Percentiles rank a stretch among this genome's conserved stretches.
phyloP scores from a whole-genome alignment of 75 land plant genomes.

The Selaginella tamariscina region DNA sequence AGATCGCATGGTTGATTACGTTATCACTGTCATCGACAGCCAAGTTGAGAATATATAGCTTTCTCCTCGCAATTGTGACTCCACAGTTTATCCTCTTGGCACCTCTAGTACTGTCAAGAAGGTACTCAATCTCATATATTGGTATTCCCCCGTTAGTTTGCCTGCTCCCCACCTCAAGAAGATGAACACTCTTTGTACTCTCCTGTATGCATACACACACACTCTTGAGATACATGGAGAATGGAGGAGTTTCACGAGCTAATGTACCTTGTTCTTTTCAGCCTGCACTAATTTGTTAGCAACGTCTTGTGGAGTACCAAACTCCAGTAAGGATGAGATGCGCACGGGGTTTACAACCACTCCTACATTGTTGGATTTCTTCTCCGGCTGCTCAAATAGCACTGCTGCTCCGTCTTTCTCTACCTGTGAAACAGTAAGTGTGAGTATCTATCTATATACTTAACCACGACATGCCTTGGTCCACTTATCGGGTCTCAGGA shows the following conservation, averaged over 20 bases:
- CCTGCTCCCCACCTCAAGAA: slow-evolving; percentile 48
- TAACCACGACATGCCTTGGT: slow-evolving; percentile 36
- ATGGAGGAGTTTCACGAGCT: not conserved
- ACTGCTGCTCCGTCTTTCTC: slow-evolving; percentile 92
- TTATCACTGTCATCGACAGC: slow-evolving; percentile 39
- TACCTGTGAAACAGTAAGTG: slow-evolving; percentile 30
- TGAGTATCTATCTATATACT: not conserved
- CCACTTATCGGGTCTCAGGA: slow-evolving; percentile 54
- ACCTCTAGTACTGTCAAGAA: slow-evolving; percentile 73
- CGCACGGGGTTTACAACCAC: slow-evolving; percentile 84
- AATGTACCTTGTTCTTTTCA: slow-evolving; percentile 65
- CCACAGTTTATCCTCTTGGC: slow-evolving; percentile 78
- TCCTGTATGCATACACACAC: too few species aligned
- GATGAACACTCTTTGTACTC: slow-evolving; percentile 58
- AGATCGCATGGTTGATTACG: slow-evolving; percentile 12
- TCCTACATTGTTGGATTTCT: slow-evolving; percentile 62
- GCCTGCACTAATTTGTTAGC: slow-evolving; percentile 87
- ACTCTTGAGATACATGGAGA: too few species aligned
- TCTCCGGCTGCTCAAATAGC: slow-evolving; percentile 60
- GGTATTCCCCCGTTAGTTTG: slow-evolving; percentile 37
- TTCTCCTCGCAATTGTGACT: slow-evolving; percentile 65
- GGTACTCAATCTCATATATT: slow-evolving; percentile 82
- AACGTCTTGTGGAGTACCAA: slow-evolving; percentile 68
- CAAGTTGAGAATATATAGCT: slow-evolving; percentile 79
- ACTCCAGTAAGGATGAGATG: slow-evolving; percentile 48